Base-by-base conservation (phyloP, 2,329 filamentous ascomycete genomes). In the Aspergillus sp. region DNA sequence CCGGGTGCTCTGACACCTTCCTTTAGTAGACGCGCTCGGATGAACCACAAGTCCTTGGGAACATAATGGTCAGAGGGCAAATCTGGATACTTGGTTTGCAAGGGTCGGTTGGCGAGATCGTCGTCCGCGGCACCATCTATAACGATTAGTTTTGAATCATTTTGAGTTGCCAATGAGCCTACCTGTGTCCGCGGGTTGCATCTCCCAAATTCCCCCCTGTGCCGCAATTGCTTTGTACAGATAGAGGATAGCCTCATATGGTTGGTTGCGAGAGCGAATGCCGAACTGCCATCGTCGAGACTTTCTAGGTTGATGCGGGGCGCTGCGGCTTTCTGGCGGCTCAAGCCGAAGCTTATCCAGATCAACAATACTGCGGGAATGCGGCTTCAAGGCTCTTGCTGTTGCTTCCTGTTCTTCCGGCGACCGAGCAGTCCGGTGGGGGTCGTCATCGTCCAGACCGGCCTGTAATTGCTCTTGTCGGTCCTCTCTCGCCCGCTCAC, bases 271-370 rank as follows among this genome's bases (percentile, higher is more conserved):
- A 50, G 92, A 97, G 43, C 95, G 87, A 64, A 99, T 99, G 60
- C 95, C 95, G 74, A 99, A 99, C 75, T 99, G 95, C 95, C 95
- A 99, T 67, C 94, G 92, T 17, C 93, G 91, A 1, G 91, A 91
- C 59, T 68, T 73, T 72, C 91, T 93, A 5, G 84, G 79, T 76
- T 77, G 77, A 51, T 76, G 71, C 7, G 74, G 64, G 3, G 75
- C 70, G 9, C 74, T 70, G 31, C 85, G 81, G 7, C 76, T 81
- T 68, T 84, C 85, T 4, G 82, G 86, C 50, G 82, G 84, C 79
- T 85, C 72, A 73, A 85, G 60, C 77, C 83, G 72, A 85, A 89
- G 66, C 51, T 77, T 76, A 65, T 94, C 90, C 3, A 92, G 79
- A 56, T 88, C 87, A 28, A 90, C 78, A 58, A 90, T 85, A 65